Percentiles rank a stretch among this genome's conserved stretches.
Evolutionary conservation across 2,329 filamentous ascomycete species (phyloP).

Genomic region (Harringtonia lauricola): DNA sequence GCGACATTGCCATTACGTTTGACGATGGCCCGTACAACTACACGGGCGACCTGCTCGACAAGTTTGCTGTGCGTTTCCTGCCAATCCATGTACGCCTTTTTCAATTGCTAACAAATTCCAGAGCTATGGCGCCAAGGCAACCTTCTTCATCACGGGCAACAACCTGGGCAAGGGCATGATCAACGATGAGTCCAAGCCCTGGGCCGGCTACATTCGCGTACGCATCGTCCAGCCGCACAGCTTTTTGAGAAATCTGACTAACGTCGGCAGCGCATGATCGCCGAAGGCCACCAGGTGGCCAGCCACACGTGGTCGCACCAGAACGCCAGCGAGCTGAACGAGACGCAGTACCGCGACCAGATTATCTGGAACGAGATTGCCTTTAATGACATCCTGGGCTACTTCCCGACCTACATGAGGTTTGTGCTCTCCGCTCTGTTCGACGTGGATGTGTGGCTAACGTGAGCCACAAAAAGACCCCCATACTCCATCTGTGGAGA

Average conservation of each 20-base stretch:
- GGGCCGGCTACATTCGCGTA: slow-evolving; percentile 17
- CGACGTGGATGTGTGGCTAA: no score
- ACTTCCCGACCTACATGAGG: slow-evolving; percentile 35
- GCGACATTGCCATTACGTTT: slow-evolving; percentile 55
- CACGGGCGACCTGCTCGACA: slow-evolving; percentile 48
- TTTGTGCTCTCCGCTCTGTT: no score
- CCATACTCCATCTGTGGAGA: slow-evolving; percentile 23
- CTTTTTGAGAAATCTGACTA: no score
- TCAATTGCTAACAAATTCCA: slow-evolving; percentile 1
- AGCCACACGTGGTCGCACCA: slow-evolving; percentile 35
- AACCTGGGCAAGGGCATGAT: slow-evolving; percentile 44
- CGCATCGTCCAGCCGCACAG: no score
- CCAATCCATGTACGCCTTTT: no score
- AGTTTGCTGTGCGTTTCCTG: slow-evolving; percentile 24
- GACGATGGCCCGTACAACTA: slow-evolving; percentile 56
- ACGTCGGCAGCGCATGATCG: slow-evolving; percentile 32
- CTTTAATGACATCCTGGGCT: slow-evolving; percentile 28
- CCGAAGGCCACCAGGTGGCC: slow-evolving; percentile 33
- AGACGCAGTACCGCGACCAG: slow-evolving; percentile 20
- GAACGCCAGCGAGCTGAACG: slow-evolving; percentile 21
- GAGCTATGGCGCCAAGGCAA: slow-evolving; percentile 49
- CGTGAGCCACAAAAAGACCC: no score
- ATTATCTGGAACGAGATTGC: slow-evolving; percentile 34
- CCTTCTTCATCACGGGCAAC: slow-evolving; percentile 54
- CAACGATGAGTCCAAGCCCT: slow-evolving; percentile 33